phyloP scores from a whole-genome alignment of 2,329 filamentous ascomycete genomes.

The Alternaria dauci region DNA sequence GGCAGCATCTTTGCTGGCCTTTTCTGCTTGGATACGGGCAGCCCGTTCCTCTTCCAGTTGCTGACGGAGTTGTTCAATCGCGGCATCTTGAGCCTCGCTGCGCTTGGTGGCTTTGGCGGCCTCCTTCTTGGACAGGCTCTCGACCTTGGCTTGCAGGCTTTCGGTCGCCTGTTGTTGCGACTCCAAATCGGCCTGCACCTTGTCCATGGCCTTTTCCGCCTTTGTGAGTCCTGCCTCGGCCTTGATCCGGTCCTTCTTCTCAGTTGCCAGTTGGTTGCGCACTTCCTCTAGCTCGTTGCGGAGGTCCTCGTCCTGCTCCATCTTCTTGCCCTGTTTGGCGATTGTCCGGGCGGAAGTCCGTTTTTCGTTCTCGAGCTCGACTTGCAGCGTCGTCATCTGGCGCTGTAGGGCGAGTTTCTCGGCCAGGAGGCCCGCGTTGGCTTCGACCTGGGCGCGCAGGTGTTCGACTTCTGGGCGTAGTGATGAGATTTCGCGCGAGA shows the following conservation, averaged over 20 bases:
- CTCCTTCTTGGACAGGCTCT: conserved; percentile 46
- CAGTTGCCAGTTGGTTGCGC: conserved; percentile 56
- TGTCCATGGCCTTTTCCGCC: conserved; percentile 45
- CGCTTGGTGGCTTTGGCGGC: conserved; percentile 48
- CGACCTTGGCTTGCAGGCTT: conserved; percentile 43
- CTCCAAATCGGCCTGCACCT: conserved; percentile 44
- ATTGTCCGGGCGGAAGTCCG: conserved; percentile 68
- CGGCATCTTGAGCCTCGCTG: conserved; percentile 41
- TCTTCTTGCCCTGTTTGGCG: conserved; percentile 59
- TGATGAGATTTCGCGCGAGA: conserved; percentile 66
- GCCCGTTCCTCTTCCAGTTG: conserved; percentile 56
- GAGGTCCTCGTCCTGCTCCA: conserved; percentile 59
- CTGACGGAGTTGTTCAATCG: conserved; percentile 42
- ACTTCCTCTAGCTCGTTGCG: conserved; percentile 55
- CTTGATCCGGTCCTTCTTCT: conserved; percentile 57
- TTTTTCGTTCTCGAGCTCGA: conserved; percentile 84
- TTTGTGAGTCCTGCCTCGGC: conserved; percentile 50
- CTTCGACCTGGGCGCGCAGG: conserved; percentile 64
- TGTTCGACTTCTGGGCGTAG: conserved; percentile 70
- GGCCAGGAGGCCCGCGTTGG: conserved; percentile 73
- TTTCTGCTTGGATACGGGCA: conserved; percentile 41
- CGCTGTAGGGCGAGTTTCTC: conserved; percentile 84
- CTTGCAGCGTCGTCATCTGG: conserved; percentile 77
- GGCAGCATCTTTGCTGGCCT: conserved; percentile 45
- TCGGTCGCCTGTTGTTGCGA: conserved; percentile 42